Conservation (phyloP, 176 grass and related monocot genomes). For the Musa troglodytarum region DNA sequence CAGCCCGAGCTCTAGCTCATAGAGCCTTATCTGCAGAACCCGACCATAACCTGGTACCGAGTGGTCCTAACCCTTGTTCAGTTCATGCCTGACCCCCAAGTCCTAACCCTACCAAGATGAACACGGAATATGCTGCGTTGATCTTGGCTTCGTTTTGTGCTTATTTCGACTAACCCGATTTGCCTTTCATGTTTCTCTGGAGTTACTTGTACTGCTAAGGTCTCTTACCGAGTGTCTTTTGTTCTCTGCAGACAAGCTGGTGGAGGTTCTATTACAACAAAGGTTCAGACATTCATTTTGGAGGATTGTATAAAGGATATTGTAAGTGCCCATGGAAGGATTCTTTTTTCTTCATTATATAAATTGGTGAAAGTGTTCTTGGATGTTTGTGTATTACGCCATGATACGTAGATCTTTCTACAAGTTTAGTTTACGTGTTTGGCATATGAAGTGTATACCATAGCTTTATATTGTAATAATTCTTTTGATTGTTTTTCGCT, state of each 20-base stretch:
- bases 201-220: background rate
- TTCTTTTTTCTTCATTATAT: background rate
- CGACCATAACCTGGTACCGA: too few species aligned
- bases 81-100: too few species aligned
- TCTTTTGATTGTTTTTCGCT: background rate
- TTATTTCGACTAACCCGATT: background rate
- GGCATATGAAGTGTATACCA: background rate
- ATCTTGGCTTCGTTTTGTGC: too few species aligned
- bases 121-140: too few species aligned
- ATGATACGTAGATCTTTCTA: background rate
- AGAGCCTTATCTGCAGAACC: too few species aligned
- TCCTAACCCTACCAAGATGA: too few species aligned
- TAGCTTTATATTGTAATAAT: background rate
- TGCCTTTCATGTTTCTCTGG: background rate
- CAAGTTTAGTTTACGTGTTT: too few species aligned
- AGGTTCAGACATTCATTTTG: conserved; percentile 60
- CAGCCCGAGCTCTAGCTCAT: background rate
- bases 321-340: conserved; percentile 31
- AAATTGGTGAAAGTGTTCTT: background rate
- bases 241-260: conserved; percentile 55
- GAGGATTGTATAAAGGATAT: conserved; percentile 32
- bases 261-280: conserved; percentile 53
- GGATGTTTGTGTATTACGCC: background rate
- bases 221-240: background rate
- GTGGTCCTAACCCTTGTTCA: too few species aligned